These are phyloP conservation scores for Deakozyma indianensis DNA, from an alignment of 805 yeast genomes.

Conservation along the genomic window DNA sequence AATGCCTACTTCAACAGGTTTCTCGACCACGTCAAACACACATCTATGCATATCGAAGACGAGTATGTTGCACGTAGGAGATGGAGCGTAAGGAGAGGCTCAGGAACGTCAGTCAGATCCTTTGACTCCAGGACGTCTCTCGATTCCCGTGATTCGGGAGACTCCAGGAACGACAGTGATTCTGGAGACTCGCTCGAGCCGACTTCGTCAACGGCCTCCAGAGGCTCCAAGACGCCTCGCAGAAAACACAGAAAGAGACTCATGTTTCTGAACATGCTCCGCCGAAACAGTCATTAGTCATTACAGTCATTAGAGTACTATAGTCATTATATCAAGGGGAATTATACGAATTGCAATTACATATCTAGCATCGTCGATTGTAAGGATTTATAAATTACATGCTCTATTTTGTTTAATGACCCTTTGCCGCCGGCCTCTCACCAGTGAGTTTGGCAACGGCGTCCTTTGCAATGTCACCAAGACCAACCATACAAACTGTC, in stretches of 20 bases:
- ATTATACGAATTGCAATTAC: too few species aligned
- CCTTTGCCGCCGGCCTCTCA: constrained; percentile 27
- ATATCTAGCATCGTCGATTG: too few species aligned
- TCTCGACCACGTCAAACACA: background rate
- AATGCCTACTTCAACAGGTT: background rate
- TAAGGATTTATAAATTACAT: too few species aligned
- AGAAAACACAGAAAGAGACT: background rate
- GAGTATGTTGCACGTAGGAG: background rate
- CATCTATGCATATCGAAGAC: background rate
- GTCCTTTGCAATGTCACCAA: constrained; percentile 86
- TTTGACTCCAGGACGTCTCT: background rate
- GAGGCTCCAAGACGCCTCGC: too few species aligned
- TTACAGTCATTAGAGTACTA: too few species aligned
- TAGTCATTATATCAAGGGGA: too few species aligned
- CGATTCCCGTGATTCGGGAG: background rate
- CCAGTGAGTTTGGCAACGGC: constrained; percentile 50
- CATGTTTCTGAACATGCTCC: background rate
- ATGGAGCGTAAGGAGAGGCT: background rate
- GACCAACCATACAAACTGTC: constrained; percentile 95
- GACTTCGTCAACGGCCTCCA: background rate
- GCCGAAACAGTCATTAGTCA: background rate
- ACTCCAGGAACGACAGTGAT: background rate
- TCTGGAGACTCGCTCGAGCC: background rate
- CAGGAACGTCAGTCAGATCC: background rate
- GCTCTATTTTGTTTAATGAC: background rate